A percentile compares a stretch with the other conserved stretches of the same genome.
phyloP scores from a whole-genome alignment of 2,329 filamentous ascomycete genomes.

The Claviceps humidiphila region DNA sequence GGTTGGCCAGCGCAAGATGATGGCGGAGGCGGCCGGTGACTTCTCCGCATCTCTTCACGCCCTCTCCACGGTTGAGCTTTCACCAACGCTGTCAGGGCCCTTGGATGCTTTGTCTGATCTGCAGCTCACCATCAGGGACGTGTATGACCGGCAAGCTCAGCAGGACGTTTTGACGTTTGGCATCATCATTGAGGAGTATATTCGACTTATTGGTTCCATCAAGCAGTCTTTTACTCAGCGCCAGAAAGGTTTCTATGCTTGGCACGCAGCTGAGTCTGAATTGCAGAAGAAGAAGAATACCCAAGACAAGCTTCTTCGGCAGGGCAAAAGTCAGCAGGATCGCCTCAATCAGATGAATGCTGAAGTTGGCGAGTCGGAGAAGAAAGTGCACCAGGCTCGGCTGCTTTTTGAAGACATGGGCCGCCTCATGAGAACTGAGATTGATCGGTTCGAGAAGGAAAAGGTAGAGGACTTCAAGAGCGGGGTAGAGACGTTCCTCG shows the following conservation, averaged over 20 bases:
- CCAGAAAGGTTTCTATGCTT: conserved; percentile 90
- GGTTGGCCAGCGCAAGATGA: conserved; percentile 78
- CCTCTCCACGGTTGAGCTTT: conserved; percentile 83
- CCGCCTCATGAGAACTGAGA: conserved; percentile 73
- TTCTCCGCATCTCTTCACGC: conserved; percentile 90
- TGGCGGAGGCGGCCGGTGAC: conserved; percentile 85
- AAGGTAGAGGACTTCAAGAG: conserved; percentile 99
- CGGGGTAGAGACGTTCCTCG: conserved; percentile 91
- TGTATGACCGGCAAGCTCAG: conserved; percentile 93
- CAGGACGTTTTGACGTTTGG: conserved; percentile 93
- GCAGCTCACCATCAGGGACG: conserved; percentile 83
- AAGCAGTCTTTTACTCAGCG: conserved; percentile 87
- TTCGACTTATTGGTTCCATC: conserved; percentile 85
- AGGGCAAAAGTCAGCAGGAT: conserved; percentile 93
- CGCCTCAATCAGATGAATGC: conserved; percentile 82
- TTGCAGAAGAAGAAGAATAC: conserved; percentile 76
- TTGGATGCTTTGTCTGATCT: conserved; percentile 86
- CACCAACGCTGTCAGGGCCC: conserved; percentile 73
- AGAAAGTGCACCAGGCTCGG: conserved; percentile 79
- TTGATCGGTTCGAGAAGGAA: conserved; percentile 89
- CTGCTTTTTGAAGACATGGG: conserved; percentile 97
- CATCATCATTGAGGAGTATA: conserved; percentile 97
- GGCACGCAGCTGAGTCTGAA: conserved; percentile 84
- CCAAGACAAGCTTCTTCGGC: conserved; percentile 89
- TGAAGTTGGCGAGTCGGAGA: conserved; percentile 88